Base-by-base conservation (phyloP, 2,329 filamentous ascomycete genomes). In the Scedosporium dehoogii region DNA sequence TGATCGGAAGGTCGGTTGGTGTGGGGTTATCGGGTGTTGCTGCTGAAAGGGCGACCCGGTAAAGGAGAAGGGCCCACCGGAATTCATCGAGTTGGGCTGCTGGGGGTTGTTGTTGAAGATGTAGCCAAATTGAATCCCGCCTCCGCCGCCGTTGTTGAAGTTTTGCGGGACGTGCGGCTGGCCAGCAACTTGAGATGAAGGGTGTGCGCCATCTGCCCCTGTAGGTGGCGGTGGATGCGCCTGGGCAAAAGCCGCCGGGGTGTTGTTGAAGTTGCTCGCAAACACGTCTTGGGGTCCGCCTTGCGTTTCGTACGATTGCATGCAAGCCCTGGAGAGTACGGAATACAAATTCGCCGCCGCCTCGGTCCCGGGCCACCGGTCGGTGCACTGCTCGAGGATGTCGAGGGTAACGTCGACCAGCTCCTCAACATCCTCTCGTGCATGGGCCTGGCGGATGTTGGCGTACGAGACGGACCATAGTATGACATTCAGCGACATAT, bases 401-500 rank as follows among this genome's bases (percentile, higher is more conserved):
- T 92, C 88, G 63, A 97, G 78, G 0, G 90, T 90, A 21, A 86
- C 82, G 58, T 87, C 81, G 53, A 96, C 81, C 67, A 94, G 83
- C 27, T 84, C 79, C 69, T 93, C 86, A 0, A 96, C 88, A 66
- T 94, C 88, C 55, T 91, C 86, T 21, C 87, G 85, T 3, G 82
- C 73, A 71, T 96, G 88, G 18, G 84, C 79, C 61, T 84, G 82
- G 56, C 94, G 87, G 25, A 97, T 87, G 66, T 93, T 89, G 3
- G 88, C 82, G 70, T 96, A 97, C 1, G 92, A 96, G 6, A 96
- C 82, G 1, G 90, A 86, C 94, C 94, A 99, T 0, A 99, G 81
- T 59, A 97, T 83, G 4, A 91, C 92, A 71, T 96, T 97, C 63
- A 97, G 82, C 4, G 90, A 87, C 85, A 96, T 94, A 76, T 96